Evolutionary conservation across 768 basidiomycete species (phyloP).

Genomic region (Pisolithus sp.): DNA sequence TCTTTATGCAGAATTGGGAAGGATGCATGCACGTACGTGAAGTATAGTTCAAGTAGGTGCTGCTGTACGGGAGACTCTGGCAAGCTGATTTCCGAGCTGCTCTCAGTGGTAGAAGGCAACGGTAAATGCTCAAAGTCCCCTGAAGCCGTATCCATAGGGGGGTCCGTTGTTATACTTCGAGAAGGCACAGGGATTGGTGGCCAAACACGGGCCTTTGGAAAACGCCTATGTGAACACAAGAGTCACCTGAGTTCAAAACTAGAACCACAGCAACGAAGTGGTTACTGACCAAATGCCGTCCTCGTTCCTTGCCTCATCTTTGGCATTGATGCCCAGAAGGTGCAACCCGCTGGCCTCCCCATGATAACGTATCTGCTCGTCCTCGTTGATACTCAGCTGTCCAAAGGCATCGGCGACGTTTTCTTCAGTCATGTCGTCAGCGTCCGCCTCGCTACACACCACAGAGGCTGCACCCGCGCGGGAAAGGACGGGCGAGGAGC

Average conservation of each 20-base stretch:
- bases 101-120: constrained; percentile 26
- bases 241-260: constrained; percentile 10
- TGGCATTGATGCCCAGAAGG: constrained; percentile 55
- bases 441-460: constrained; percentile 19
- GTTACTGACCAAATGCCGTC: constrained; percentile 68
- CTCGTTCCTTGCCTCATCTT: constrained; percentile 60
- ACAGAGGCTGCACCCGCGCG: constrained; percentile 7
- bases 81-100: constrained; percentile 35
- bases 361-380: constrained; percentile 79
- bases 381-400: constrained; percentile 83
- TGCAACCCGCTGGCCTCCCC: constrained; percentile 81
- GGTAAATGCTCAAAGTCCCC: constrained; percentile 4
- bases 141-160: neutral
- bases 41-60: constrained; percentile 70
- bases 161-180: constrained; percentile 19
- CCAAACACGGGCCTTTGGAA: constrained; percentile 88
- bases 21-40: constrained; percentile 71
- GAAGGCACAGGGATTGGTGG: constrained; percentile 43
- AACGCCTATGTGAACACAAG: constrained; percentile 49
- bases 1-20: constrained; percentile 74
- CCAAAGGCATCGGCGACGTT: constrained; percentile 68
- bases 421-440: constrained; percentile 34
- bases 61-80: constrained; percentile 58
- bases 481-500: constrained; percentile 11
- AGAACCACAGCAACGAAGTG: neutral